Evolutionary conservation across 108 stramenopile genomes (phyloP), one percentile per base, ranked within the genome.

Genomic region (Cyclotella sp.): DNA sequence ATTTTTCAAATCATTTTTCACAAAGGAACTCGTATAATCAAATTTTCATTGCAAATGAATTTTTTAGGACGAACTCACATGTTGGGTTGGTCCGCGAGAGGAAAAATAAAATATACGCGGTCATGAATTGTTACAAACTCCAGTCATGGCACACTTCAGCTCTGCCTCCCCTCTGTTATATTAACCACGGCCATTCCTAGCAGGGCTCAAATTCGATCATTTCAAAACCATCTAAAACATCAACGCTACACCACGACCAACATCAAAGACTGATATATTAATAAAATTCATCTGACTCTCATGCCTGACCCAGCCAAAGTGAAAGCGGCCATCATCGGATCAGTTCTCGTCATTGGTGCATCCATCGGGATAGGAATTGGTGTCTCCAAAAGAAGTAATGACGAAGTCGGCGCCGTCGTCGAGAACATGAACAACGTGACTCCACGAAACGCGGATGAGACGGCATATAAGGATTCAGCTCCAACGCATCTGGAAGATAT

Each of bases 281-380:
- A 39, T 41, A 62, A 13, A n/a, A 24, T 6, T 10, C 0, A 65
- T 3, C 4, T 16, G 11, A 53, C 9, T 3, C n/a, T 26, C 21
- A 64, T 64, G 63, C 45, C 45, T 22, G 63, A 45, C 7, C 34
- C 41, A 34, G 26, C 43, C 43, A 68, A 53, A 39, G 67, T 68
- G 13, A 49, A 68, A 34, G 18, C 16, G 18, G 49, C 49, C 49
- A 39, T 68, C 51, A 42, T 68, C 10, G 49, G 49, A n/a, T 68
- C 28, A 9, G 27, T 68, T 51, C 67, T 68, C 0, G 11, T 68
- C 49, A 53, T 68, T 11, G 67, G 67, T 16, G 67, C 67, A 19
- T 51, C 49, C 49, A 68, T 68, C 9, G 67, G 67, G 0, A 30
- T 68, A 3, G 67, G 67, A 43, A 11, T 68, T 14, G 49, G 49